Base-by-base conservation (phyloP, 2,329 filamentous ascomycete species). In the Pseudogymnoascus sp. region DNA sequence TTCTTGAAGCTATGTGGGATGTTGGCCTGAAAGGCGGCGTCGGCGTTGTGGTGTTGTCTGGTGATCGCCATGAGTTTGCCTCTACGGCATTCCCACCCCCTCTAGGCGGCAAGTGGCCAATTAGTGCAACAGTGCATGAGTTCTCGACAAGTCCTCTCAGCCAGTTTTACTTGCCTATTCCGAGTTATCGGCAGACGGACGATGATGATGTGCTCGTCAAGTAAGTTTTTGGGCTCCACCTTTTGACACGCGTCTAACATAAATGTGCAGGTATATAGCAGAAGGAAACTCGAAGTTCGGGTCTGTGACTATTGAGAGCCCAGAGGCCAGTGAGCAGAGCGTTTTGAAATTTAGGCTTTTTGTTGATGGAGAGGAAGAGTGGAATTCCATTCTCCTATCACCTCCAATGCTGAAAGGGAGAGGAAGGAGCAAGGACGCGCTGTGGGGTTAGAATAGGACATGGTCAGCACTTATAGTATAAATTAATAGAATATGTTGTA, bases 51-150 rank as follows among this genome's bases (percentile, higher is more conserved):
- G 80, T 97, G 10, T 79, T 99, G 9, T 94, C 89, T 13, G 94
- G 94, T 0, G 94, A 99, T 71, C 82, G 94, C n/a, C 94, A 99
- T 72, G 94, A 99, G 74, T 97, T 97, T 73, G 94, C 90, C 1
- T 92, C 93, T 0, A 97, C 93, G 0, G 86, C 87, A 58, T 88
- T 89, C 76, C 88, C 80, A 13, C 86, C 82, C n/a, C 84, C 80
- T 65, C 79, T 68, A 60, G 80, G 77, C 65, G 84, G 84, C 58
- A 83, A 74, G 60, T 91, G 87, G 87, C 80, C 84, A 0, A 76
- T 84, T 58, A 81, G 76, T 42, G 83, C 85, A 1, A 81, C 87
- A 0, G 89, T 95, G 0, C 88, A 96, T 69, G 94, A 99, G 74
- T 97, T 97, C 74, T 94, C 90, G 25, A 92, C 89, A 0, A 94